phyloP scores from a whole-genome alignment of 768 basidiomycete genomes.

The Mycena pura region DNA sequence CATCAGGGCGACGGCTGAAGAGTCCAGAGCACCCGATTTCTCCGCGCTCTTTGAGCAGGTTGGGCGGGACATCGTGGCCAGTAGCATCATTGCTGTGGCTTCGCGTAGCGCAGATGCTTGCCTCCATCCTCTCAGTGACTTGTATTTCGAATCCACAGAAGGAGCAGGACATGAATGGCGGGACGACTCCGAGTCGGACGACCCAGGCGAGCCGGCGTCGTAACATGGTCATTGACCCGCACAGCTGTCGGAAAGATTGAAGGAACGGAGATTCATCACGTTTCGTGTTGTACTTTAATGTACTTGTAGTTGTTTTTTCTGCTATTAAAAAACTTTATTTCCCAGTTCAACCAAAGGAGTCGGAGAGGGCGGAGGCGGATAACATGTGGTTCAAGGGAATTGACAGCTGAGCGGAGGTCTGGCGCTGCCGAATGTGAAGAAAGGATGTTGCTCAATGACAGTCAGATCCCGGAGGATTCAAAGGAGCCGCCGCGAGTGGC shows the following conservation, averaged over 20 bases:
- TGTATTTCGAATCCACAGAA: too few relatives aligned
- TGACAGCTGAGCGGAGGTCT: background rate
- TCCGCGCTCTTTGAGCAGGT: background rate
- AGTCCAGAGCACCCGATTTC: background rate
- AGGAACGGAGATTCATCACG: too few relatives aligned
- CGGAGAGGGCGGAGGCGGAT: too few relatives aligned
- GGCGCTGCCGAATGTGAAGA: background rate
- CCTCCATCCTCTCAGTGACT: background rate
- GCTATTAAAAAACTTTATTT: too few relatives aligned
- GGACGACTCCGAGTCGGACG: too few relatives aligned
- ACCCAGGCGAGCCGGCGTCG: too few relatives aligned
- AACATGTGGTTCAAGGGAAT: background rate
- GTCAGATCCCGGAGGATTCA: constrained; percentile 1
- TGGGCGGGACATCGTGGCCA: background rate
- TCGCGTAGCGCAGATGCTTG: background rate
- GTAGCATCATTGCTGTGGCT: background rate
- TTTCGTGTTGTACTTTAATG: too few relatives aligned
- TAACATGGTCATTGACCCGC: too few relatives aligned
- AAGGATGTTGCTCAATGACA: background rate
- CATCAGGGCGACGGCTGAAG: background rate
- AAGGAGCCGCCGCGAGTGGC: constrained; percentile 10
- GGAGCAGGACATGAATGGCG: too few relatives aligned
- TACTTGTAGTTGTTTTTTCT: too few relatives aligned
- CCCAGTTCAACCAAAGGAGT: too few relatives aligned
- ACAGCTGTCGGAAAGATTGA: too few relatives aligned